Evolutionary conservation across 306 rosid genomes (phyloP).

Genomic region (Rosa persica): DNA sequence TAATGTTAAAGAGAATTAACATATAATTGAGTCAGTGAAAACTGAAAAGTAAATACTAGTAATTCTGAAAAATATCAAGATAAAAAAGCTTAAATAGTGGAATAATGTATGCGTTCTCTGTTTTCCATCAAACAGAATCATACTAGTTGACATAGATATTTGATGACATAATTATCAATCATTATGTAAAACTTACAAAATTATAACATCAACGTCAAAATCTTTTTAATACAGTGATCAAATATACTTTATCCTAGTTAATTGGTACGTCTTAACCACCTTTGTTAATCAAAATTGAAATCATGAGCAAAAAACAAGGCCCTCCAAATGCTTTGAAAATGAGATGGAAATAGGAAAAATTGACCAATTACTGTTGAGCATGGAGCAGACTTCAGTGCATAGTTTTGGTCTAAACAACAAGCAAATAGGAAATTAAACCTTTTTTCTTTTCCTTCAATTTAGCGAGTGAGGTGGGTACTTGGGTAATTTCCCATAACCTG

Average conservation of each 20-base stretch:
- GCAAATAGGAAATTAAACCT: background rate
- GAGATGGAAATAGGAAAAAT: background rate
- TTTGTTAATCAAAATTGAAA: background rate
- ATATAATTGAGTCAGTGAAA: too few relatives aligned
- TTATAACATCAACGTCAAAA: background rate
- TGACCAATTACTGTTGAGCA: background rate
- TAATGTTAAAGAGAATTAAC: too few relatives aligned
- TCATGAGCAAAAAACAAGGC: background rate
- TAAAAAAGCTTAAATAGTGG: too few relatives aligned
- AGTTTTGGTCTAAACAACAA: background rate
- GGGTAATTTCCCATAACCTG: slow-evolving; percentile 7
- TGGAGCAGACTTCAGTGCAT: background rate
- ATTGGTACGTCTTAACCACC: background rate
- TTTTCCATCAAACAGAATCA: background rate
- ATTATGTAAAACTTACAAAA: background rate
- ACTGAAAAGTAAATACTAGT: too few relatives aligned
- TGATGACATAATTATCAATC: background rate
- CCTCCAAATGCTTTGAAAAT: background rate
- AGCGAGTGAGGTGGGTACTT: background rate
- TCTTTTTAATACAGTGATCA: background rate
- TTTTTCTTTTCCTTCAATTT: too few relatives aligned
- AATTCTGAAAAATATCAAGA: too few relatives aligned
- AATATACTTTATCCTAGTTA: background rate
- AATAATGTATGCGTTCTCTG: background rate
- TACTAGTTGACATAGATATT: background rate